These are phyloP conservation scores for Xylaria polymorpha DNA, from an alignment of 2,329 filamentous ascomycete species.

Conservation along the genomic window DNA sequence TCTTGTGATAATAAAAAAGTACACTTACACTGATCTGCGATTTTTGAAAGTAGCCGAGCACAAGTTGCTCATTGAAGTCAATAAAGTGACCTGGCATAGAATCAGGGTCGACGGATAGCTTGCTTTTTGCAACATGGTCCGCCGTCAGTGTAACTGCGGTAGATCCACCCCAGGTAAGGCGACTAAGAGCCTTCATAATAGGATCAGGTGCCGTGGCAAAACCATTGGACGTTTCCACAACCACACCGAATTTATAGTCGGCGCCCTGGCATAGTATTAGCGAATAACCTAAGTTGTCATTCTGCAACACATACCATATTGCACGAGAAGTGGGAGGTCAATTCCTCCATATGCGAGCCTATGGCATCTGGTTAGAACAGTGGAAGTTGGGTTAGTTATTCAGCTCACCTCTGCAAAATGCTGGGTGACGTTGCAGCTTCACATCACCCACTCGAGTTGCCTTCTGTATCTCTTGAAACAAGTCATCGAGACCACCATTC, in stretches of 20 bases:
- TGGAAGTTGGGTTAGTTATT: slow-evolving; percentile 37
- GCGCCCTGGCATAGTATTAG: slow-evolving; percentile 61
- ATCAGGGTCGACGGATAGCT: slow-evolving; percentile 11
- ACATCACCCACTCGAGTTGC: slow-evolving; percentile 51
- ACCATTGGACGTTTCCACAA: slow-evolving; percentile 58
- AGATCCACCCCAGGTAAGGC: slow-evolving; percentile 66
- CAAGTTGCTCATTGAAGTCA: slow-evolving; percentile 72
- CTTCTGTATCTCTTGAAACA: slow-evolving; percentile 65
- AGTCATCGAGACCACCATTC: slow-evolving; percentile 67
- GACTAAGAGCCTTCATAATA: slow-evolving; percentile 62
- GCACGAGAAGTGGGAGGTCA: slow-evolving; percentile 64
- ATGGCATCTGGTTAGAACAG: slow-evolving; percentile 37
- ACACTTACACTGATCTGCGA: slow-evolving; percentile 65
- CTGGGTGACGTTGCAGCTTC: slow-evolving; percentile 58
- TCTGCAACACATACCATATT: slow-evolving; percentile 59
- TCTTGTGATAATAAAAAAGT: neutral
- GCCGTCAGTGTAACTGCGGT: slow-evolving; percentile 52
- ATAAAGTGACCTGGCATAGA: slow-evolving; percentile 47
- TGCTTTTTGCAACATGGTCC: slow-evolving; percentile 30
- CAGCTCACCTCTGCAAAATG: slow-evolving; percentile 50
- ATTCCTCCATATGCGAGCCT: slow-evolving; percentile 54
- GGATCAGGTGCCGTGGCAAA: slow-evolving; percentile 62
- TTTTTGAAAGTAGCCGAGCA: slow-evolving; percentile 70
- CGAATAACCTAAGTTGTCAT: neutral
- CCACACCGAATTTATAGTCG: slow-evolving; percentile 73